Conservation (phyloP, 2,329 filamentous ascomycete genomes). For the Penicillium paneum region DNA sequence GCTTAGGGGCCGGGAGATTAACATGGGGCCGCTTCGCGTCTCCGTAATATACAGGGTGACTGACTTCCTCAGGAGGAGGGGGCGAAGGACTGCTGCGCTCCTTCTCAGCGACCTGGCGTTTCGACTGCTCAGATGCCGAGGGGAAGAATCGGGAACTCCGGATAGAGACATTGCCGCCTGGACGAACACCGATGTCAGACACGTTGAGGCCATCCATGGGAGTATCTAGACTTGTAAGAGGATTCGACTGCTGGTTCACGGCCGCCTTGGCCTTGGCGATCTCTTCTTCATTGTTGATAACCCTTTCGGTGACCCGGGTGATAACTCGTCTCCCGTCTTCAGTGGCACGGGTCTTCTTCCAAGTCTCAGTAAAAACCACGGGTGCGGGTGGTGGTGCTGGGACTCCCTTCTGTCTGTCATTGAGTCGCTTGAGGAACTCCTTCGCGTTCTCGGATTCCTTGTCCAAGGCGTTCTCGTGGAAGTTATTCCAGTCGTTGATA, state of each 20-base stretch:
- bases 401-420: conserved; percentile 28
- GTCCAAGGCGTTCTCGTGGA: conserved; percentile 39
- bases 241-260: conserved; percentile 26
- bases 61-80: conserved; percentile 56
- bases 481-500: conserved; percentile 45
- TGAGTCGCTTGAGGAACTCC: conserved; percentile 40
- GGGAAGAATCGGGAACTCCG: conserved; percentile 52
- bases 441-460: conserved; percentile 43
- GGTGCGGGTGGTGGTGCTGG: conserved; percentile 26
- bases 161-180: conserved; percentile 33
- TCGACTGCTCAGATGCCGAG: conserved; percentile 36
- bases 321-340: conserved; percentile 43
- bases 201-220: neutral
- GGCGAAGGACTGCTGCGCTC: conserved; percentile 47
- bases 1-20: conserved; percentile 59
- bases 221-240: conserved; percentile 37
- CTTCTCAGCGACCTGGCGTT: conserved; percentile 32
- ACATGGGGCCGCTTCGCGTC: conserved; percentile 53
- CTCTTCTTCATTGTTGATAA: conserved; percentile 8
- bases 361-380: conserved; percentile 45
- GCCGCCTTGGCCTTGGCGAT: conserved; percentile 1
- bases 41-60: conserved; percentile 55
- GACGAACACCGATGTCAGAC: conserved; percentile 15
- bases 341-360: conserved; percentile 45
- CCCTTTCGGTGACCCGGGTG: conserved; percentile 33